A percentile compares a stretch with the other conserved stretches of the same genome.
Evolutionary conservation across 495 filamentous ascomycete genomes (phyloP).

Genomic region (Extremus antarcticus): DNA sequence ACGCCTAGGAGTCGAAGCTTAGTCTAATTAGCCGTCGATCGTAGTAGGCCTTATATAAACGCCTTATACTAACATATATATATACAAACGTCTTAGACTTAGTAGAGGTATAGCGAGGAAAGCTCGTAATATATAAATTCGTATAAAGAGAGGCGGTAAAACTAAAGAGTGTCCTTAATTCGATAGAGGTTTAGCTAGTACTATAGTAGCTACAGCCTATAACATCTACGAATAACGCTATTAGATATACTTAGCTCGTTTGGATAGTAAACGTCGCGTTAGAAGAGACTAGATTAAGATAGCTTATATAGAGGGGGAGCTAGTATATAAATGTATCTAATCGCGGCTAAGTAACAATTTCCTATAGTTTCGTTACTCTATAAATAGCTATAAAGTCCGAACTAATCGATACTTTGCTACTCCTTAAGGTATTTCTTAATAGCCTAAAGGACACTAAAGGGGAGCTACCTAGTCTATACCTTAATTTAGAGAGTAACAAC

Average conservation of each 20-base stretch:
- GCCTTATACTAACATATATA: too few species aligned
- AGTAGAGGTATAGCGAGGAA: too few species aligned
- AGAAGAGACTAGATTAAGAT: too few species aligned
- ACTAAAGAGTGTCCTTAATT: neutral
- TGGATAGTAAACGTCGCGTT: neutral
- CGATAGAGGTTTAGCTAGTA: neutral
- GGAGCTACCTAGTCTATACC: conserved; percentile 10
- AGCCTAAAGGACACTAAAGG: neutral
- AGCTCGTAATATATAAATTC: neutral
- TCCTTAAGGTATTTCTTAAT: neutral
- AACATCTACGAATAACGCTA: neutral
- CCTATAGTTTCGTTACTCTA: neutral
- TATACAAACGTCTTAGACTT: too few species aligned
- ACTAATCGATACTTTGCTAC: neutral
- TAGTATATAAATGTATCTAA: too few species aligned
- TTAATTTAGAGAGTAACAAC: conserved; percentile 45
- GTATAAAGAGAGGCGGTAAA: neutral
- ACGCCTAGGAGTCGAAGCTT: too few species aligned
- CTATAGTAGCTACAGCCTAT: neutral
- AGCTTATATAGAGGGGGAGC: too few species aligned
- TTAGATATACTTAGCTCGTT: neutral
- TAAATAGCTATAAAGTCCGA: neutral
- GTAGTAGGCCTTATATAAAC: too few species aligned
- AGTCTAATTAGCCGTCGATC: too few species aligned
- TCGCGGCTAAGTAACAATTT: too few species aligned